Base-by-base conservation (phyloP, 2,329 filamentous ascomycete species). In the Gliomastix tumulicola region DNA sequence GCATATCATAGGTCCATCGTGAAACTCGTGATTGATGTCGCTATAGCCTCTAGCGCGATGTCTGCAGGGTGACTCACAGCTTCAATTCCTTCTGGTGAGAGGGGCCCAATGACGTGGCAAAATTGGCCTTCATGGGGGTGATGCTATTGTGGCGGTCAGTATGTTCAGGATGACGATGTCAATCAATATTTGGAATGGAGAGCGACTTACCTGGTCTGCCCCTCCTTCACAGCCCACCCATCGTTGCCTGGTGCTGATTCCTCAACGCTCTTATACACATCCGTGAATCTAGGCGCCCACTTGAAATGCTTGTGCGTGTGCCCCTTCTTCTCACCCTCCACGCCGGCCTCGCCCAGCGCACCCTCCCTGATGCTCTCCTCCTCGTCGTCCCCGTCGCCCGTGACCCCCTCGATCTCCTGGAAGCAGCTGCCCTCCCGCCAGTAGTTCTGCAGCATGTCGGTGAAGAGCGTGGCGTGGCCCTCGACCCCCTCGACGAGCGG, bases 41-140 rank as follows among this genome's bases (percentile, higher is more conserved):
- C n/a, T n/a, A n/a, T n/a, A n/a, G n/a, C n/a, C n/a, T n/a, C n/a
- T n/a, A n/a, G n/a, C n/a, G n/a, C n/a, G n/a, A n/a, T n/a, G n/a
- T n/a, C n/a, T n/a, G n/a, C n/a, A n/a, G n/a, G n/a, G n/a, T n/a
- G n/a, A 88, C 84, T 89, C 76, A 94, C 79, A 94, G 66, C 69
- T 83, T 81, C 56, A 95, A 70, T 68, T 94, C 87, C 48, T 72
- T 71, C 51, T 79, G 71, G 43, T 79, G 67, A 49, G 79, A 68
- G 41, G 79, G 70, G 42, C 76, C 67, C 27, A 69, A 62, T 10
- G 76, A 72, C 57, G 90, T 87, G 76, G 85, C 88, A 59, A 96
- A 98, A 60, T 95, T 96, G 30, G 90, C 89, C 59, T 85, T 86
- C 47, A 97, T 61, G 12, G 90, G 87, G 5, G 92, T 96, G 39